Percentiles rank a stretch among this genome's conserved stretches.
Evolutionary conservation across 2,329 filamentous ascomycete genomes (phyloP).

Genomic region (Pezicula radicicola): DNA sequence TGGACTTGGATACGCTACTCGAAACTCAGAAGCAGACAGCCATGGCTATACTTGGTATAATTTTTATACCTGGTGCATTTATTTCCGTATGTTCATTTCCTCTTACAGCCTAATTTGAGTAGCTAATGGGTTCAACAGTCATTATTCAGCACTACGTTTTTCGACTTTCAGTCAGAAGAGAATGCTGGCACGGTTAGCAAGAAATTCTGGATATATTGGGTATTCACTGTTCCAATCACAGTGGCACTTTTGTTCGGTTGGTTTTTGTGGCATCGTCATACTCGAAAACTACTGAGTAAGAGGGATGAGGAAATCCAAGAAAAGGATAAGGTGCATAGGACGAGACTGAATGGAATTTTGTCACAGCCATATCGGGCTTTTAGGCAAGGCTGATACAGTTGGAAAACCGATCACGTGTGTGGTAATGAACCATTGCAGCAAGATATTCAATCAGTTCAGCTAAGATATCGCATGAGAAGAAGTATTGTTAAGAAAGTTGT

Average conservation of each 20-base stretch:
- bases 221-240: not conserved
- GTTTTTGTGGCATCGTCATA: not conserved
- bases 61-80: constrained; percentile 6
- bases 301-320: too few relatives aligned
- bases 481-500: too few relatives aligned
- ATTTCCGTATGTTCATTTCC: constrained; percentile 1
- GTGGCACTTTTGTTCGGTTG: not conserved
- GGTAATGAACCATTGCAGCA: too few relatives aligned
- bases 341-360: too few relatives aligned
- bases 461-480: too few relatives aligned
- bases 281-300: too few relatives aligned
- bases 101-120: not conserved
- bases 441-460: too few relatives aligned
- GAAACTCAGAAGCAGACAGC: constrained; percentile 5
- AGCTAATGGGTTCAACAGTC: not conserved
- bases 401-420: too few relatives aligned
- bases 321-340: too few relatives aligned
- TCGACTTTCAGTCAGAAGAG: not conserved
- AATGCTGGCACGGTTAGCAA: not conserved
- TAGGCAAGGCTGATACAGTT: too few relatives aligned
- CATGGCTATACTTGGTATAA: constrained; percentile 3
- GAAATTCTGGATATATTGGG: not conserved
- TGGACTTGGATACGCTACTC: constrained; percentile 2
- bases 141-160: not conserved
- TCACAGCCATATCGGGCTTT: too few relatives aligned